Base-by-base conservation (phyloP, 768 basidiomycete genomes). In the Chalciporus pseudorubinellus region DNA sequence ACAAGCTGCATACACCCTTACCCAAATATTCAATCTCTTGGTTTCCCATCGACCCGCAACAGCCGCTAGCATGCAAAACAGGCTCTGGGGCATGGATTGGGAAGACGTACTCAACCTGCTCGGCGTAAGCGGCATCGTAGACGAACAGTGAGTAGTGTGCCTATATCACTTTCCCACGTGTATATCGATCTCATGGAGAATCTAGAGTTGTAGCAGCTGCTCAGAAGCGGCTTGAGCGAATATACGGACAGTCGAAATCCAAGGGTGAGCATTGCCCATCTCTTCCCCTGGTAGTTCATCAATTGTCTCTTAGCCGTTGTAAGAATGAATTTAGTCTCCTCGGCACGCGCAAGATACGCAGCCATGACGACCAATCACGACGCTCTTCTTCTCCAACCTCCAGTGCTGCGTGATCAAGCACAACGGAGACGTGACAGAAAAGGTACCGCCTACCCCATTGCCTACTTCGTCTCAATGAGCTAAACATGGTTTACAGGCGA, bases 21-120 rank as follows among this genome's bases (percentile, higher is more conserved):
- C 78, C 19, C 73, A 71, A 6, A 71, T 85, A 18, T 65, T 91
- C 22, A 76, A 77, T 40, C 61, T 78, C 20, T 64, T 89, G 36
- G 79, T 79, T 7, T 72, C 75, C 18, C 80, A 85, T 51, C 76
- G 78, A 0, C 85, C 84, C 9, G 64, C 73, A 2, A 77, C 78
- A 2, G 71, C 79, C 19, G 75, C 78, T 26, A 83, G 82, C 53
- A 76, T 83, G 76, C 85, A 86, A 57, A 81, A 85, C 59, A 78
- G 88, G 11, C 69, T 83, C 8, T 74, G 74, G 44, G 80, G 84
- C 5, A 71, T 89, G 46, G 73, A 73, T 29, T 90, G 88, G 87
- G 74, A 79, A 48, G 72, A 73, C 44, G 78, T 89, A n/a, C 66
- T 89, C 18, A 76, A 79, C 26, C 70, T 80, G 4, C 70, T 82